These are phyloP conservation scores for Fusarium sterilihyphosum DNA, from an alignment of 2,329 filamentous ascomycete genomes.

Conservation along the genomic window DNA sequence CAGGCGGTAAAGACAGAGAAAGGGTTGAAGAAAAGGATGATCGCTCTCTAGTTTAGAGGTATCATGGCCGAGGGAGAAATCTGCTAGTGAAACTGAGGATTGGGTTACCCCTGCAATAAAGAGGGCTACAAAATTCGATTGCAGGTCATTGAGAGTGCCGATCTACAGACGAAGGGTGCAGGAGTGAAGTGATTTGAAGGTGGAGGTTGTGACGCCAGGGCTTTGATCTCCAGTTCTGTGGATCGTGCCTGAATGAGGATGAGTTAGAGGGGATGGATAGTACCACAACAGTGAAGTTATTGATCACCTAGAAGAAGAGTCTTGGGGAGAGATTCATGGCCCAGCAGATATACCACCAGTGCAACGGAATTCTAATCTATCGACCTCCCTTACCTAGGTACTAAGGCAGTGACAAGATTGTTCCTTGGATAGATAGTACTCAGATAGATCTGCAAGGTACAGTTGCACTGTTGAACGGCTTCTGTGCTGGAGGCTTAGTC, in stretches of 20 bases:
- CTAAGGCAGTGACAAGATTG: neutral
- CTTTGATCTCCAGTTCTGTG: slow-evolving; percentile 27
- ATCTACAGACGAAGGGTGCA: slow-evolving; percentile 13
- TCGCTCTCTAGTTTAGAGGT: neutral
- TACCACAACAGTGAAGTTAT: neutral
- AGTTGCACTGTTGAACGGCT: slow-evolving; percentile 13
- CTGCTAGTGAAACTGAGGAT: neutral
- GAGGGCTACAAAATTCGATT: slow-evolving; percentile 1
- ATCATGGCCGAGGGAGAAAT: slow-evolving; percentile 6
- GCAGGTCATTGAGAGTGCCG: neutral
- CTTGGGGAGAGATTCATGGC: neutral
- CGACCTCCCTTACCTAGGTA: neutral
- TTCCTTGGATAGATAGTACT: neutral
- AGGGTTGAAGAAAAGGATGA: neutral
- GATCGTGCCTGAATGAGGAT: slow-evolving; percentile 12
- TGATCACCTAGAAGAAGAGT: neutral
- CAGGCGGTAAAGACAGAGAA: neutral
- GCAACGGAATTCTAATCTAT: neutral
- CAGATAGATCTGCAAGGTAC: slow-evolving; percentile 10
- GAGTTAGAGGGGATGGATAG: neutral
- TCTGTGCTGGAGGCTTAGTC: neutral
- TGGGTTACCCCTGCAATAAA: neutral
- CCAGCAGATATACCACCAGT: neutral
- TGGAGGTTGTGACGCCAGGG: slow-evolving; percentile 39
- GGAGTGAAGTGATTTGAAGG: slow-evolving; percentile 16